Evolutionary conservation across 1,139 yeast species (phyloP).

Genomic region (Lodderomyces theae): DNA sequence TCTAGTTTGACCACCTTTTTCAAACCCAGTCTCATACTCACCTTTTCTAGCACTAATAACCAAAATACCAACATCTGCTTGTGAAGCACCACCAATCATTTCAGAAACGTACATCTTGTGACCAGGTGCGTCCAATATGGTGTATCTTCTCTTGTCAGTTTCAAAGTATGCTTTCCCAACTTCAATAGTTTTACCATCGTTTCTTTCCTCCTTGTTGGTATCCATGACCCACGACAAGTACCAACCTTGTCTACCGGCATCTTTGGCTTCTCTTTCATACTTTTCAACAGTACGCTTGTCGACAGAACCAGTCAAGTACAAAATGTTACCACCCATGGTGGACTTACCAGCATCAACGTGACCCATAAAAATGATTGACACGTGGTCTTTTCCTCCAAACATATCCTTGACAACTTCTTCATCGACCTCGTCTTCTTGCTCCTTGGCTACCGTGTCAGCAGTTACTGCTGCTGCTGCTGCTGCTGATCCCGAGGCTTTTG

Average conservation of each 20-base stretch:
- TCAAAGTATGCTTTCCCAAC: constrained; percentile 97
- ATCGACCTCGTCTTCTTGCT: constrained; percentile 84
- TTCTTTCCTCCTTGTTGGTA: constrained; percentile 97
- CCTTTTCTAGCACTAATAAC: constrained; percentile 98
- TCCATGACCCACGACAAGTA: constrained; percentile 99
- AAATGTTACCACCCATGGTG: constrained; percentile 97
- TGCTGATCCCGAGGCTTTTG: constrained; percentile 14
- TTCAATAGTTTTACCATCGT: constrained; percentile 97
- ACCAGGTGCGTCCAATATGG: constrained; percentile 98
- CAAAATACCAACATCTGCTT: constrained; percentile 95
- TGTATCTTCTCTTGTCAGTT: constrained; percentile 96
- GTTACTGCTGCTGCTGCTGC: constrained; percentile 15
- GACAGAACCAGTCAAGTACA: constrained; percentile 91
- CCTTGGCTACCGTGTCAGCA: constrained; percentile 57
- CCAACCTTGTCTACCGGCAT: constrained; percentile 99
- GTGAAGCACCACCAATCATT: constrained; percentile 99
- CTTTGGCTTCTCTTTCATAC: constrained; percentile 97
- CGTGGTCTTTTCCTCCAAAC: constrained; percentile 97
- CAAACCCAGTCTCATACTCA: constrained; percentile 98
- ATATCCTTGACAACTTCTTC: constrained; percentile 84
- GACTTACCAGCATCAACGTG: constrained; percentile 99
- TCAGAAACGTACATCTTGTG: constrained; percentile 98
- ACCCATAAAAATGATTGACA: constrained; percentile 97
- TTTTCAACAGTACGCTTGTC: constrained; percentile 99
- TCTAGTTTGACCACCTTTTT: constrained; percentile 98